phyloP scores from a whole-genome alignment of 768 basidiomycete species.

The Mycena polygramma region DNA sequence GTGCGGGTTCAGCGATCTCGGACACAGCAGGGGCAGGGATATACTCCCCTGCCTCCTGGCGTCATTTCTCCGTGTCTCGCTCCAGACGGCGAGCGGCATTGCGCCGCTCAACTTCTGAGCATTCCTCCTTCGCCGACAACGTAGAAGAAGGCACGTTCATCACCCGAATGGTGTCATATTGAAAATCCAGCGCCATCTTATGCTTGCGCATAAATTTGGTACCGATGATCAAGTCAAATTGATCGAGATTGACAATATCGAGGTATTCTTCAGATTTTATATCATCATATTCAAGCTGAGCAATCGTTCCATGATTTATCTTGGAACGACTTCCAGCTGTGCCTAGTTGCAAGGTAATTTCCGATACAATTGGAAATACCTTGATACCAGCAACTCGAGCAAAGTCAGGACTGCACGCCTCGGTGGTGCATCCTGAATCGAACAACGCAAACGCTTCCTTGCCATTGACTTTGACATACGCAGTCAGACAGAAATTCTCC shows the following conservation, averaged over 20 bases:
- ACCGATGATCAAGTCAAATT: constrained; percentile 2
- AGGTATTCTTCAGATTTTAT: constrained; percentile 6
- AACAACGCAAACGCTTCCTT: constrained; percentile 31
- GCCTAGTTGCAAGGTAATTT: neutral
- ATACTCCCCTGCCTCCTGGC: neutral
- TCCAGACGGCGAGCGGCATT: neutral
- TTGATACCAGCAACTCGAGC: neutral
- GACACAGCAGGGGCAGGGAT: neutral
- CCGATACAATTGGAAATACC: neutral
- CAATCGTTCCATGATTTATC: neutral
- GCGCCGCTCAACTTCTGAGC: neutral
- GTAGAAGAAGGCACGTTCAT: constrained; percentile 15
- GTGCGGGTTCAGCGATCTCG: neutral
- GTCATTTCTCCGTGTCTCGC: constrained; percentile 17
- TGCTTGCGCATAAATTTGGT: constrained; percentile 20
- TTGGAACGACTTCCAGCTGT: constrained; percentile 6
- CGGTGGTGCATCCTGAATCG: constrained; percentile 15
- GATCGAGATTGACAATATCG: constrained; percentile 11
- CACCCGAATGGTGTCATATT: constrained; percentile 25
- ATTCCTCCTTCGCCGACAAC: constrained; percentile 8
- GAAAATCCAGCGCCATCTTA: constrained; percentile 41
- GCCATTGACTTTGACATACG: constrained; percentile 23
- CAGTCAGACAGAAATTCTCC: constrained; percentile 23
- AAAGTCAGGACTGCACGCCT: constrained; percentile 8
- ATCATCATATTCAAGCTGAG: neutral